Base-by-base conservation (phyloP, 441 rosid genomes). In the Pelargonium cotyledonis region DNA sequence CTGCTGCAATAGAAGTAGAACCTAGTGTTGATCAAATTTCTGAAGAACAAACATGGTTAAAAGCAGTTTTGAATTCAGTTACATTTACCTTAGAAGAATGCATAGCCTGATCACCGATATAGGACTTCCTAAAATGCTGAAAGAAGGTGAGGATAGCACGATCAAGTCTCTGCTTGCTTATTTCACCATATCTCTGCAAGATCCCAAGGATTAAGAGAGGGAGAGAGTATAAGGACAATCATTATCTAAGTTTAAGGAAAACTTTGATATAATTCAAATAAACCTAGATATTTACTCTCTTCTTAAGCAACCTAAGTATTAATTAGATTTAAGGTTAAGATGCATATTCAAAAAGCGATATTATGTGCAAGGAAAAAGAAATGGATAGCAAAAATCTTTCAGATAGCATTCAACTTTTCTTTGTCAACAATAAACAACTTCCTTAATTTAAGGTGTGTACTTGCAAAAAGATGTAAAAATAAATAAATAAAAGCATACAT, bases 51-150 rank as follows among this genome's bases (percentile, higher is more conserved):
- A 66, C 21, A 74, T 58, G 40, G 8, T 19, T 6, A 58, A 31
- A 4, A 35, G 14, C 49, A 65, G 29, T 41, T 38, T n/a, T 7
- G 15, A 40, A 41, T 8, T 16, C 46, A 67, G 63, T 8, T 58
- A 64, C 65, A 68, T 75, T 80, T 86, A 96, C 99, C 92, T 96
- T 96, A 47, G 98, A 89, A 66, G 99, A 91, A 80, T 96, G 97
- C 85, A 91, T 92, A 6, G 97, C 99, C 84, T 93, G 98, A 81
- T 96, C 99, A 72, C 99, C 98, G n/a, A 96, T 89, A 76, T 96
- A 96, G 75, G 99, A 96, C 87, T 91, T 91, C 49, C 95, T 85
- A 66, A 96, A 93, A 84, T 96, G 89, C 83, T 96, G 98, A 77
- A 93, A 96, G 91, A 96, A 96, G 41, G 87, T 81, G 19, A 96